Conservation (phyloP, 768 basidiomycete genomes). For the Termitomyces sp. region DNA sequence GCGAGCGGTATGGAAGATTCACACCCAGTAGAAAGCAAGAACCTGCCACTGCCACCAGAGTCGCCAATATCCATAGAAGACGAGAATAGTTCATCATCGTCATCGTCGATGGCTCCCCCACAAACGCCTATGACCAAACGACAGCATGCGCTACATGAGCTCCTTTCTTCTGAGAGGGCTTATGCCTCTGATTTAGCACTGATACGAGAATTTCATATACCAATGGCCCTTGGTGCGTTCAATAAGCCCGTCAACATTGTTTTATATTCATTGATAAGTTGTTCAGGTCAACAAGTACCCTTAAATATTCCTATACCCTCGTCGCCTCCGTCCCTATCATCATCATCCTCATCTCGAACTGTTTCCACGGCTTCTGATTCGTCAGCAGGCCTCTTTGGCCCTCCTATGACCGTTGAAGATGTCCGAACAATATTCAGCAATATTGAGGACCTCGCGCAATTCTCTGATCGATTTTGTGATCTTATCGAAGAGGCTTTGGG, state of each 20-base stretch:
- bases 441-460: constrained; percentile 65
- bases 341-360: constrained; percentile 43
- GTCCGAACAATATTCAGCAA: constrained; percentile 72
- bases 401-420: constrained; percentile 71
- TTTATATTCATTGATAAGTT: not conserved
- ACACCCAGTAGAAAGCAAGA: constrained; percentile 15
- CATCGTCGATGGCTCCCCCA: constrained; percentile 15
- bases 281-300: constrained; percentile 27
- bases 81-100: constrained; percentile 18
- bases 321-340: constrained; percentile 45
- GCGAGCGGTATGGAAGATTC: constrained; percentile 17
- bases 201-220: constrained; percentile 73
- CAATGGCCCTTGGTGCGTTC: constrained; percentile 64
- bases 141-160: constrained; percentile 69
- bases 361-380: constrained; percentile 47
- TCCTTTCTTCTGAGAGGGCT: constrained; percentile 73
- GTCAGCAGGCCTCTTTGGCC: constrained; percentile 28
- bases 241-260: not conserved
- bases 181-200: constrained; percentile 82
- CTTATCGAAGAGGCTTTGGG: constrained; percentile 65
- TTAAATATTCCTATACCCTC: constrained; percentile 19
- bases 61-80: constrained; percentile 22
- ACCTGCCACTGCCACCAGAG: constrained; percentile 20
- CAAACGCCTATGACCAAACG: constrained; percentile 56
- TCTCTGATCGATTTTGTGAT: constrained; percentile 63